Base-by-base conservation (phyloP, 1,284 basidiomycete genomes). In the Cerrena zonata region DNA sequence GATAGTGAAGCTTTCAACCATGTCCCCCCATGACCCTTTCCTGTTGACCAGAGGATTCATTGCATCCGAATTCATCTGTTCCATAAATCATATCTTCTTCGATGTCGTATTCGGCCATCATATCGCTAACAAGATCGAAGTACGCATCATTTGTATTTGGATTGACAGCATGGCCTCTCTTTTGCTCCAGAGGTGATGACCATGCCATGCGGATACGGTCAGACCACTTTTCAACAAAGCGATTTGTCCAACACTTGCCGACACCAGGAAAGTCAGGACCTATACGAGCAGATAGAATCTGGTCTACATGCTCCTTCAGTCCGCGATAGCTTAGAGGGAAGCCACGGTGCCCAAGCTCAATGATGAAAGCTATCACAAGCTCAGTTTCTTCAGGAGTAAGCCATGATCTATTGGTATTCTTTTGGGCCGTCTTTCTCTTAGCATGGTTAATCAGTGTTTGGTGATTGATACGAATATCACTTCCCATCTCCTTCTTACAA, bases 1-100 rank as follows among this genome's bases (percentile, higher is more conserved):
- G 64, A 57, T 74, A 58, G 48, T 69, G 71, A 3, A 54, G 13
- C 30, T 52, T 53, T 15, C 43, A 18, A 4, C 53, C 61, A 50
- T 47, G 62, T 56, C 5, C 45, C 25, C 23, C 52, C 38, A 58
- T 52, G 11, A 52, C 54, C 12, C 42, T 11, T 43, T 46, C 43
- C 37, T 23, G 34, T 4, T 34, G 34, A 37, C 22, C 59, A 54
- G 48, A 39, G 1, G 57, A 57, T 27, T 45, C 30, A 38, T 59
- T 57, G n/a, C 71, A 49, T 0, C 71, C 69, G 25, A 58, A 62
- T 55, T 74, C 67, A 55, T 74, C 69, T n/a, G 54, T 52, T 1
- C 57, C 67, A 51, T 61, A 71, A 21, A 65, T 58, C 22, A 56
- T 53, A 19, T 71, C 59, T 15, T 51, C 44, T 4, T 51, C 27